Base-by-base conservation (phyloP, 2,329 filamentous ascomycete species). In the Xylariaceae sp. region DNA sequence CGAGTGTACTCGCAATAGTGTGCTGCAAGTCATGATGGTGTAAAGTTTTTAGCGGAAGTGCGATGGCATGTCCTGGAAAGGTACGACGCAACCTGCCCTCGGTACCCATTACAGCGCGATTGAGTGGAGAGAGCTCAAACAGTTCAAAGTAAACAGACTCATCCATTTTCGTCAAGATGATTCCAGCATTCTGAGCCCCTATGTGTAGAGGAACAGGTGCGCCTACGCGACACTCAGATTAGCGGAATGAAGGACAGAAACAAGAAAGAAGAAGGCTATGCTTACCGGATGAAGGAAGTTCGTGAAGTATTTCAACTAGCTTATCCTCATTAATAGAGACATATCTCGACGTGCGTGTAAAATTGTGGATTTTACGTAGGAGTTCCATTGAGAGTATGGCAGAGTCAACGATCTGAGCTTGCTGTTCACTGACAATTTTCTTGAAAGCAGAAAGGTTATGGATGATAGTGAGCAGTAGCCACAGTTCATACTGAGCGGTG, bases 81-180 rank as follows among this genome's bases (percentile, higher is more conserved):
- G 26, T 37, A 13, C 51, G 44, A 6, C 40, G 26, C 9, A 54
- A 36, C 13, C 72, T 65, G 0, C 72, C 73, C 9, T 55, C 26
- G 0, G 65, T 69, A 0, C 21, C 29, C 16, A 67, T 64, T 1
- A 72, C 65, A 0, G 49, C 55, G 0, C 42, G 1, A 23, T 72
- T 71, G 0, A 43, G 26, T 0, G 71, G 64, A 0, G 64, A 65
- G 0, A 75, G 55, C 41, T 75, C 73, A 33, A 74, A 73, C 0
- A 63, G 42, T 33, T 74, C 67, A 21, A 74, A 58, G 8, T 30
- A 16, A n/a, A 44, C 36, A 16, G 35, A 9, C 3, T 46, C 30
- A 24, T 40, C n/a, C 11, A 4, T 13, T 3, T 16, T 13, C 10
- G 16, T 20, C 4, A 23, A 15, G 20, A 39, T 9, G 20, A 39